Percentiles rank a stretch among this genome's conserved stretches.
Conservation (phyloP, 192 early-diverging fungal genomes). For the Coemansia guatemalensis region DNA sequence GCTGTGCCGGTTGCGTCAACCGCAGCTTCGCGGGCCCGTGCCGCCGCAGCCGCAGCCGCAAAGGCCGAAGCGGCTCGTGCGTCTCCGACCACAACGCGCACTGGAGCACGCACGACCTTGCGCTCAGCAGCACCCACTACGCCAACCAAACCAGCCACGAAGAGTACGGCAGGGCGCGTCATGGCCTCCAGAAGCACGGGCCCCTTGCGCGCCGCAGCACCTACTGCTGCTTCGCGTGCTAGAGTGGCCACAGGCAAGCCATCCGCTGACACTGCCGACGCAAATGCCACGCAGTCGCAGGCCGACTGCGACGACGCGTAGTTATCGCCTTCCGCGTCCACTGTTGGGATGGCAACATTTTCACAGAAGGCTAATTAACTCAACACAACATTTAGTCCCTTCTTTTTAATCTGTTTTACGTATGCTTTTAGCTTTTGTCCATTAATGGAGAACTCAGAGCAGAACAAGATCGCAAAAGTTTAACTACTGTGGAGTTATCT, state of each 20-base stretch:
- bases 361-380: neutral
- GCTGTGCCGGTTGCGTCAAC: conserved; percentile 4
- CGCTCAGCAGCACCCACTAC: neutral
- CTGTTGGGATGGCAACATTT: neutral
- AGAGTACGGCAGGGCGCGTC: no score
- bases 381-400: neutral
- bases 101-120: neutral
- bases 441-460: no score
- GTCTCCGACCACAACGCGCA: neutral
- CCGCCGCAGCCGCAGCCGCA: conserved; percentile 24
- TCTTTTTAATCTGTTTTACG: no score
- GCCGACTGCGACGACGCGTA: no score
- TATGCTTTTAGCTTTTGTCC: no score
- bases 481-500: no score
- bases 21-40: conserved; percentile 26
- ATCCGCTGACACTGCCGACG: no score
- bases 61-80: conserved; percentile 7
- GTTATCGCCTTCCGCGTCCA: neutral
- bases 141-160: neutral
- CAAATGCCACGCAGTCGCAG: no score
- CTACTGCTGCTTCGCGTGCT: neutral
- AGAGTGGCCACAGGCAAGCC: neutral
- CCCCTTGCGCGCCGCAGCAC: neutral
- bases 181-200: neutral
- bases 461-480: no score